Base-by-base conservation (phyloP, 2,329 filamentous ascomycete genomes). In the Fusarium denticulatum region DNA sequence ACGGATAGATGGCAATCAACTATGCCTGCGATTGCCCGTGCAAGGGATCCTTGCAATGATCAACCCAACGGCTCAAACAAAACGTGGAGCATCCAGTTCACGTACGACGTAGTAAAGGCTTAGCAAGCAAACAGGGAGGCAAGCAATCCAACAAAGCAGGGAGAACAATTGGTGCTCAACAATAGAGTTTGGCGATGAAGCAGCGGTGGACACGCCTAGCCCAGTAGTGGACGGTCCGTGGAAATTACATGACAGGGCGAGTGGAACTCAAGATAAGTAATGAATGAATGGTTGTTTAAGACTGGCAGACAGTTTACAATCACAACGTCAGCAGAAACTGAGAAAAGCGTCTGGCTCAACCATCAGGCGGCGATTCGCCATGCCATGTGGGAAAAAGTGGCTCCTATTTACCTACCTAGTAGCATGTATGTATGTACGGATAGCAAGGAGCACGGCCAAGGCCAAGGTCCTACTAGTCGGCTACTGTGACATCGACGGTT, bases 121-220 rank as follows among this genome's bases (percentile, higher is more conserved):
- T 67, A 66, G 71, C 71, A 74, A 64, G 61, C 42, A 61, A 64
- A 53, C 56, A 45, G 36, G 37, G 46, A 32, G 36, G 37, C 61
- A 69, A 62, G 28, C 40, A 30, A 56, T 34, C 32, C 26, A 42
- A 42, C 42, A 68, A 73, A 64, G 52, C 70, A 71, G 40, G 68
- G 49, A 56, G 57, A 70, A 36, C 50, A 60, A 60, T 63, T 65
- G 70, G 72, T 67, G 57, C 49, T 66, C 49, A 32, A 60, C 63
- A 77, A 72, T 78, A 77, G 76, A 78, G 76, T 77, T 77, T 77
- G 37, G 58, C 32, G 40, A 69, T 78, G 76, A 77, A 77, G 76
- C 76, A 76, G 64, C 64, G 76, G 76, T 75, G 76, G 71, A 42
- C 56, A 67, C 57, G 49, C 68, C 70, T 60, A 53, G 53, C 22